Base-by-base conservation (phyloP, 2,329 filamentous ascomycete genomes). In the Pezicula radicicola region DNA sequence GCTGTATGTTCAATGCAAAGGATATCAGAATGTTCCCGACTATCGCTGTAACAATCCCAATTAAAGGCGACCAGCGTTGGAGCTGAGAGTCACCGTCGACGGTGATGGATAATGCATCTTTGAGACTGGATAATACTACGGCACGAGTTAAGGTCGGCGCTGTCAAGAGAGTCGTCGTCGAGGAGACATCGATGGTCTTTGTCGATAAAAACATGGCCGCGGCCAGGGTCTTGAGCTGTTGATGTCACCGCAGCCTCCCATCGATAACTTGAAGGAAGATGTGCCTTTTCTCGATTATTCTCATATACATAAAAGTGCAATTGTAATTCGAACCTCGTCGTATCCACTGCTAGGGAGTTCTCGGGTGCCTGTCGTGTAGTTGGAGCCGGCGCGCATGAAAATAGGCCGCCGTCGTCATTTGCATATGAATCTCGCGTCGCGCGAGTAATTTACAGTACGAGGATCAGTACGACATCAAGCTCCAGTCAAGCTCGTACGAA, bases 11-110 rank as follows among this genome's bases (percentile, higher is more conserved):
- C 55, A 99, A 82, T 12, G 94, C 94, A 57, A 99, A 85, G 1
- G 93, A 96, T 60, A 99, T 97, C 49, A 99, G 80, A 33, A 97
- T 76, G 65, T 99, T 99, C 51, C 94, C 94, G 48, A 88, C 80
- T 64, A 99, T 95, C 47, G 94, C 92, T 3, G 92, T 96, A 49
- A 93, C 72, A 64, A 99, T 97, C 62, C 94, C 94, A 66, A 99
- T 97, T 49, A 97, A 76, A 25, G 91, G 95, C 44, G 91, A 96
- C 92, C 93, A 97, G 68, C 85, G 76, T 58, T 81, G 78, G 21
- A 85, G 69, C 8, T 78, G 74, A 49, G 79, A 74, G 44, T 73
- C 75, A 30, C 73, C 75, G 30, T 70, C 67, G 35, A 73, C 51
- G 6, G 41, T 49, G 25, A 49, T 43, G 37, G 25, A 39, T 30